A percentile compares a stretch with the other conserved stretches of the same genome.
Conservation (phyloP, 345 rosid genomes). For the Moricandia moricandioides region DNA sequence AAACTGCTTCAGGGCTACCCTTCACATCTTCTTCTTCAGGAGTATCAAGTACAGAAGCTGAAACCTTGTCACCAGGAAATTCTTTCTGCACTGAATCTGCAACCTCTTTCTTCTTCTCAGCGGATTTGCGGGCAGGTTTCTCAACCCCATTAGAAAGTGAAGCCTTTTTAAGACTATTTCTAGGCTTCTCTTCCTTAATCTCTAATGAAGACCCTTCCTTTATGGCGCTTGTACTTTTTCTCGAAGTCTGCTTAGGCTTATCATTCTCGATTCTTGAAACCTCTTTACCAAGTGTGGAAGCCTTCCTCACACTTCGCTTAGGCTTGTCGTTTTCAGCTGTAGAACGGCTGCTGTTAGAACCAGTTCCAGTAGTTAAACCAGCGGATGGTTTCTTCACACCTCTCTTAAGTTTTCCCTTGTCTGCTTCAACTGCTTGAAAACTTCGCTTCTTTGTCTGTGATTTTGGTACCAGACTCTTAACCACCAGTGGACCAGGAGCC, state of each 20-base stretch:
- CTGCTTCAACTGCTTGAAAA: constrained; percentile 40
- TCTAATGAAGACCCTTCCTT: constrained; percentile 44
- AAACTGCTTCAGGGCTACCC: background rate
- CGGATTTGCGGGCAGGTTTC: constrained; percentile 33
- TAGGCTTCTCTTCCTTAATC: constrained; percentile 47
- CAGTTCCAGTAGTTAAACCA: constrained; percentile 39
- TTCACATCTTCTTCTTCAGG: constrained; percentile 19
- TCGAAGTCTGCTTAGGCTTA: constrained; percentile 46
- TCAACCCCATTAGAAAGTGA: constrained; percentile 36
- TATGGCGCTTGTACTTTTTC: constrained; percentile 42
- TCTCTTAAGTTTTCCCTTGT: constrained; percentile 45
- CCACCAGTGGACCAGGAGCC: constrained; percentile 43
- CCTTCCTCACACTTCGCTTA: constrained; percentile 51
- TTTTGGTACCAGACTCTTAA: constrained; percentile 39
- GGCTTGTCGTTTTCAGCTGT: constrained; percentile 42
- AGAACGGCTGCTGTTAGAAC: constrained; percentile 32
- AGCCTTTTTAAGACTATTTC: constrained; percentile 37
- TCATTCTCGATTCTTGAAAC: constrained; percentile 44
- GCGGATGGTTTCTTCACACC: constrained; percentile 45
- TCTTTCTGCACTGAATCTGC: constrained; percentile 27
- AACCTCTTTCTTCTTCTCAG: constrained; percentile 39
- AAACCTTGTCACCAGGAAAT: constrained; percentile 27
- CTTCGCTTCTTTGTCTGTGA: constrained; percentile 37
- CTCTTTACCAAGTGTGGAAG: constrained; percentile 46
- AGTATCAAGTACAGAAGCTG: constrained; percentile 23